phyloP scores from a whole-genome alignment of 2,329 filamentous ascomycete species.

The Colletotrichum navitas region DNA sequence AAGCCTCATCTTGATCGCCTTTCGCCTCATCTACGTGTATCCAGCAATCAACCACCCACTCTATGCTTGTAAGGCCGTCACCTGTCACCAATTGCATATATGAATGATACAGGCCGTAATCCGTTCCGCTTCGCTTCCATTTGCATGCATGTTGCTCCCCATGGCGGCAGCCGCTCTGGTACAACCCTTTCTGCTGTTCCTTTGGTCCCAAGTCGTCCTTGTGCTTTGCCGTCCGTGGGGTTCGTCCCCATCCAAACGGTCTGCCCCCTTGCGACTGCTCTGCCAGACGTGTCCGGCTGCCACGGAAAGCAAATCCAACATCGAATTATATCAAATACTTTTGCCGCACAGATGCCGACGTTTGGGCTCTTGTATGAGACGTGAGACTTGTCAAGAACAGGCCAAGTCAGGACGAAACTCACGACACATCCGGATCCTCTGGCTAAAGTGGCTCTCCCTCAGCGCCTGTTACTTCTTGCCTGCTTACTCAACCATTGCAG shows the following conservation, averaged over 20 bases:
- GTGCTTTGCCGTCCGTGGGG: slow-evolving; percentile 19
- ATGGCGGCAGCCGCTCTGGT: neutral
- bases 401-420: slow-evolving; percentile 27
- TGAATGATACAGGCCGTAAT: neutral
- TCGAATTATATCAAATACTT: slow-evolving; percentile 32
- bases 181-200: slow-evolving; percentile 1
- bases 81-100: neutral
- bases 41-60: neutral
- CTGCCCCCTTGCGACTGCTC: slow-evolving; percentile 14
- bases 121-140: neutral
- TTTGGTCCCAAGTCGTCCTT: slow-evolving; percentile 22
- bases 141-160: slow-evolving; percentile 1
- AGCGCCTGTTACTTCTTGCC: neutral
- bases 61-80: neutral
- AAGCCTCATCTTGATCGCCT: slow-evolving; percentile 4
- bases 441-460: slow-evolving; percentile 9
- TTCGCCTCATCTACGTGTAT: neutral
- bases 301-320: slow-evolving; percentile 17
- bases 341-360: slow-evolving; percentile 30
- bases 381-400: slow-evolving; percentile 35
- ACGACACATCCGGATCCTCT: slow-evolving; percentile 20
- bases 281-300: slow-evolving; percentile 12
- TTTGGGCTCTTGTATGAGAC: slow-evolving; percentile 41
- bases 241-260: slow-evolving; percentile 28
- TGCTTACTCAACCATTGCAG: slow-evolving; percentile 12